A percentile compares a stretch with the other conserved stretches of the same genome.
Evolutionary conservation across 1,284 basidiomycete genomes (phyloP).

Genomic region (Sporisorium scitamineum): DNA sequence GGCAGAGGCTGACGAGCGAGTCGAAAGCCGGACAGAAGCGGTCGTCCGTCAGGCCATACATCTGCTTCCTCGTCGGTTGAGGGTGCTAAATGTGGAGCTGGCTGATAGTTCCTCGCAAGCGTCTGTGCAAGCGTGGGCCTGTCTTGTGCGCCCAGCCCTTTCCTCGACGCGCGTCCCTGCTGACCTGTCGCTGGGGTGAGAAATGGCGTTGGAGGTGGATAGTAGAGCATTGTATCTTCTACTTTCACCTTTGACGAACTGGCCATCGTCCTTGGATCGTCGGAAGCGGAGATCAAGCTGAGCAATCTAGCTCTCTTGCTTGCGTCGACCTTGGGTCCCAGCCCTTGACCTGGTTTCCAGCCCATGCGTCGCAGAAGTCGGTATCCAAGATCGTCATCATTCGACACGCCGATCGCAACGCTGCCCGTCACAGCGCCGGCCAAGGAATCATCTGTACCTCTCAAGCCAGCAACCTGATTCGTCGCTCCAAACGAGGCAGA

Average conservation of each 20-base stretch:
- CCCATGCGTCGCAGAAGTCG: slow-evolving; percentile 91
- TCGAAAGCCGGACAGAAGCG: slow-evolving; percentile 81
- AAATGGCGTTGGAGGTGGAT: slow-evolving; percentile 81
- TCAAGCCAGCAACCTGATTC: slow-evolving; percentile 14
- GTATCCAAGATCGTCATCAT: slow-evolving; percentile 30
- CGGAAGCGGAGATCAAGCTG: slow-evolving; percentile 15
- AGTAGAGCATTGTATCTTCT: slow-evolving; percentile 80
- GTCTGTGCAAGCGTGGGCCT: slow-evolving; percentile 7
- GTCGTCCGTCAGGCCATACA: slow-evolving; percentile 79
- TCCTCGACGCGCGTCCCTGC: slow-evolving; percentile 64
- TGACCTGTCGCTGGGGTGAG: not conserved
- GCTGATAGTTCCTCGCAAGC: not conserved
- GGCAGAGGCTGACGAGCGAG: slow-evolving; percentile 78
- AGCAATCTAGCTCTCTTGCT: slow-evolving; percentile 75
- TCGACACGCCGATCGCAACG: not conserved
- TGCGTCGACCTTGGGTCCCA: slow-evolving; percentile 88
- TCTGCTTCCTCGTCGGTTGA: not conserved
- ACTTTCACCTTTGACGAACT: slow-evolving; percentile 10
- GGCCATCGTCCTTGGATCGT: not conserved
- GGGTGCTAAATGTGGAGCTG: not conserved
- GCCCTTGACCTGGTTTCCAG: slow-evolving; percentile 90
- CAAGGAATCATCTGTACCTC: not conserved
- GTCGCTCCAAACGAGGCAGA: slow-evolving; percentile 13
- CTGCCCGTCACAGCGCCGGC: not conserved
- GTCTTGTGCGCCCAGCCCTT: slow-evolving; percentile 77